phyloP scores from a whole-genome alignment of 495 filamentous ascomycete genomes.

The Penicillium chermesinum region DNA sequence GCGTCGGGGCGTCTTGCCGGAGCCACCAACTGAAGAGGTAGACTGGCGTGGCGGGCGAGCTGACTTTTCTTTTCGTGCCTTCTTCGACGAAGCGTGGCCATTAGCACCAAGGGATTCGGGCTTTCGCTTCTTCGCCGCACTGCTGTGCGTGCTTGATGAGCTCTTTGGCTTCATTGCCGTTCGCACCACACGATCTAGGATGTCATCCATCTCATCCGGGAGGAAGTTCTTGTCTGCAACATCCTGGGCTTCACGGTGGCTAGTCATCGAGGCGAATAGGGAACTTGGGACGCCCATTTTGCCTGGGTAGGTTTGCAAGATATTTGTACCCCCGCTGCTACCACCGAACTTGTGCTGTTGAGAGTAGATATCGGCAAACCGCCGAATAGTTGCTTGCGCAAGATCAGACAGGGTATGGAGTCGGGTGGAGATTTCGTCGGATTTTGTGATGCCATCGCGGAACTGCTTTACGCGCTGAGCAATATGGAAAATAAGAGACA shows the following conservation, averaged over 20 bases:
- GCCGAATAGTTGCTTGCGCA: slow-evolving; percentile 72
- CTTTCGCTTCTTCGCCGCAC: slow-evolving; percentile 44
- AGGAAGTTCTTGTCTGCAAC: slow-evolving; percentile 80
- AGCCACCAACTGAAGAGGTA: slow-evolving; percentile 23
- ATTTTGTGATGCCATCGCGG: slow-evolving; percentile 64
- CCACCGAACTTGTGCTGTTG: slow-evolving; percentile 47
- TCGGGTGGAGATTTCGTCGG: slow-evolving; percentile 45
- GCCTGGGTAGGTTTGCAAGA: slow-evolving; percentile 72
- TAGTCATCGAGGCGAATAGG: slow-evolving; percentile 68
- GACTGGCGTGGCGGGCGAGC: slow-evolving; percentile 37
- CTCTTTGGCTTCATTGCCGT: slow-evolving; percentile 38
- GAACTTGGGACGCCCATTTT: slow-evolving; percentile 75
- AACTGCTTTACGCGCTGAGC: slow-evolving; percentile 91
- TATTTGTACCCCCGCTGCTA: slow-evolving; percentile 62
- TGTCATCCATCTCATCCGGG: slow-evolving; percentile 74
- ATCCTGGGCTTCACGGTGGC: slow-evolving; percentile 72
- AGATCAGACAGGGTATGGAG: slow-evolving; percentile 89
- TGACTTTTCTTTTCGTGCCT: slow-evolving; percentile 34
- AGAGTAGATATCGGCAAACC: slow-evolving; percentile 61
- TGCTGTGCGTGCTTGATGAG: slow-evolving; percentile 22
- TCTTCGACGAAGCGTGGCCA: slow-evolving; percentile 39
- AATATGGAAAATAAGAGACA: slow-evolving; percentile 84
- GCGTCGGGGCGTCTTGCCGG: slow-evolving; percentile 40
- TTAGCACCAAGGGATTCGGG: slow-evolving; percentile 32
- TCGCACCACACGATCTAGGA: slow-evolving; percentile 61